Conservation (phyloP, 495 filamentous ascomycete genomes). For the Trichoderma orchidacearum region DNA sequence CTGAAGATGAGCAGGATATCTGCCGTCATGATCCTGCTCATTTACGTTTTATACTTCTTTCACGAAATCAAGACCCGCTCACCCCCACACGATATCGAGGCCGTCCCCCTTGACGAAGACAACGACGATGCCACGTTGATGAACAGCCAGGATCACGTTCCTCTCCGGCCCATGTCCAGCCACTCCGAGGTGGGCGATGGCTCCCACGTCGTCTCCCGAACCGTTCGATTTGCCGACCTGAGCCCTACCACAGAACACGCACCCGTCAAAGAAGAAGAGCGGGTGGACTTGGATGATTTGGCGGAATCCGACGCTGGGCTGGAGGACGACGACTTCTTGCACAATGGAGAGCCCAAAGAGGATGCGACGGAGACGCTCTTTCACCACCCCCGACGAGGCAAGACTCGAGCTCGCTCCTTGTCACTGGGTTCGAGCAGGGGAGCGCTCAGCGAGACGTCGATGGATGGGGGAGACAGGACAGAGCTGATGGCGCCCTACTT, state of each 20-base stretch:
- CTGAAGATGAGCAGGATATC: conserved; percentile 7
- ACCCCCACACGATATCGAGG: background rate
- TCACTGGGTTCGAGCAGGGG: background rate
- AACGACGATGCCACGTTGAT: background rate
- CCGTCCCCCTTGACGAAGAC: background rate
- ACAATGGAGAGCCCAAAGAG: background rate
- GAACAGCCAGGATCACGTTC: background rate
- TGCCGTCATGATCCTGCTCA: conserved; percentile 3
- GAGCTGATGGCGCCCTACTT: background rate
- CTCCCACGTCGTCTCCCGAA: background rate
- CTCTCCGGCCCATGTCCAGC: background rate
- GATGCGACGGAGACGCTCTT: background rate
- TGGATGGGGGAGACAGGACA: background rate
- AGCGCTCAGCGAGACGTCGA: background rate
- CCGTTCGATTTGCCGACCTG: background rate
- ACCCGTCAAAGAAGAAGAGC: background rate
- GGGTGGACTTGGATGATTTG: background rate
- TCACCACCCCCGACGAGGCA: background rate
- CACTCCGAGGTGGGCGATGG: background rate
- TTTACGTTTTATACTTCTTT: conserved; percentile 4
- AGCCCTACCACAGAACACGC: background rate
- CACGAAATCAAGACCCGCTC: background rate
- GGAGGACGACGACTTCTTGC: background rate
- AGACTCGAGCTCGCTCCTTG: background rate
- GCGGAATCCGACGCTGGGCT: background rate